Conservation (phyloP, 1,139 yeast genomes). For the Taphrina deformans region DNA sequence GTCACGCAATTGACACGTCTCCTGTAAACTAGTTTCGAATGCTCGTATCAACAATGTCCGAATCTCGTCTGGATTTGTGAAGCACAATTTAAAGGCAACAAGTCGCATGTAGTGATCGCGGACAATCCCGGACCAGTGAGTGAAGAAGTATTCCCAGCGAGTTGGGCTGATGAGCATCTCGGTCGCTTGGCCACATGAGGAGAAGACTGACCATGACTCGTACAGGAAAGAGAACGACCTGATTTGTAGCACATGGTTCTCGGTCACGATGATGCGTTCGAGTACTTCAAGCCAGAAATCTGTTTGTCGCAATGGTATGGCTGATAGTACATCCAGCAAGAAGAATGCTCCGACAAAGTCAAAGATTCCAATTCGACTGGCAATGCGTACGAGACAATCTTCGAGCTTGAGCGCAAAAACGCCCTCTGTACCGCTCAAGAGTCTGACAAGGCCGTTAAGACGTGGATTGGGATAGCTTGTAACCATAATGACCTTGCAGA, state of each 20-base stretch:
- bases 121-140: slow-evolving; percentile 31
- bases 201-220: slow-evolving; percentile 13
- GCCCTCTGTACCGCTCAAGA: slow-evolving; percentile 2
- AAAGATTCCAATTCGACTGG: slow-evolving; percentile 12
- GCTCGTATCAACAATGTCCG: slow-evolving; percentile 14
- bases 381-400: slow-evolving; percentile 3
- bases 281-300: slow-evolving; percentile 18
- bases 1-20: slow-evolving; percentile 27
- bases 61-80: slow-evolving; percentile 6
- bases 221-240: slow-evolving; percentile 21
- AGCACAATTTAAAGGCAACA: slow-evolving; percentile 5
- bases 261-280: slow-evolving; percentile 9
- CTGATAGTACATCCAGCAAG: slow-evolving; percentile 17
- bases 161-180: slow-evolving; percentile 3
- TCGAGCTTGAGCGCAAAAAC: slow-evolving; percentile 12
- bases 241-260: slow-evolving; percentile 28
- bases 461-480: slow-evolving; percentile 22
- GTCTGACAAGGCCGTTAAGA: slow-evolving; percentile 3
- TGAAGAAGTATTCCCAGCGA: slow-evolving; percentile 24
- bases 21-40: slow-evolving; percentile 18
- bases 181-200: not conserved
- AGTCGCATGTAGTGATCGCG: slow-evolving; percentile 30
- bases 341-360: slow-evolving; percentile 19
- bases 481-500: slow-evolving; percentile 14
- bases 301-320: not conserved